Percentiles rank a stretch among this genome's conserved stretches.
Evolutionary conservation across 768 basidiomycete species (phyloP).

Genomic region (Naganishia onofrii): DNA sequence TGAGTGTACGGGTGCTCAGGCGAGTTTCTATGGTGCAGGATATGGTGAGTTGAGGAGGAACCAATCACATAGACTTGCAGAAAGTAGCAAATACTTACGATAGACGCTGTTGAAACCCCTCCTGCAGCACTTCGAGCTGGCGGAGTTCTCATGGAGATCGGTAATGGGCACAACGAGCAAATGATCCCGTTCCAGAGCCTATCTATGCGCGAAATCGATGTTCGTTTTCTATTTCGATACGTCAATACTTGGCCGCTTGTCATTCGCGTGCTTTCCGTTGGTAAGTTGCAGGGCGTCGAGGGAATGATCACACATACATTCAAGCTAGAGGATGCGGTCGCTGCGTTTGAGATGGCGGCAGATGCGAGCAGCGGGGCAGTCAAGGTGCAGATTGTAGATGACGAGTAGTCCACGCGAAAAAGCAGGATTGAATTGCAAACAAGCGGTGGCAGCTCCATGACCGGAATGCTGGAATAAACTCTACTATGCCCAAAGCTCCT

Average conservation of each 20-base stretch:
- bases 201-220: constrained; percentile 40
- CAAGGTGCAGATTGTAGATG: constrained; percentile 44
- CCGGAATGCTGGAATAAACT: background rate
- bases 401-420: background rate
- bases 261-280: constrained; percentile 34
- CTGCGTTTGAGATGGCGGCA: constrained; percentile 39
- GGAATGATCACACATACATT: constrained; percentile 39
- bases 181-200: constrained; percentile 36
- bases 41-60: constrained; percentile 25
- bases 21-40: constrained; percentile 37
- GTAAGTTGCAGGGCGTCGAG: constrained; percentile 34
- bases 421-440: background rate
- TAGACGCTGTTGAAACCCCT: background rate
- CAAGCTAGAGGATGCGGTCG: constrained; percentile 36
- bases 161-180: constrained; percentile 38
- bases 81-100: too few species aligned
- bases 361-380: constrained; percentile 41
- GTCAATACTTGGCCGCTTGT: constrained; percentile 38
- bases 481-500: background rate
- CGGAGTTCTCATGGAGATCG: constrained; percentile 38
- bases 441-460: background rate
- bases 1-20: constrained; percentile 39
- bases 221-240: constrained; percentile 40
- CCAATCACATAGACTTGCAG: too few species aligned
- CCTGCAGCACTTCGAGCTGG: constrained; percentile 37